Percentiles rank a stretch among this genome's conserved stretches.
phyloP scores from a whole-genome alignment of 2,329 filamentous ascomycete genomes.

The Sclerotiophoma versabilis region DNA sequence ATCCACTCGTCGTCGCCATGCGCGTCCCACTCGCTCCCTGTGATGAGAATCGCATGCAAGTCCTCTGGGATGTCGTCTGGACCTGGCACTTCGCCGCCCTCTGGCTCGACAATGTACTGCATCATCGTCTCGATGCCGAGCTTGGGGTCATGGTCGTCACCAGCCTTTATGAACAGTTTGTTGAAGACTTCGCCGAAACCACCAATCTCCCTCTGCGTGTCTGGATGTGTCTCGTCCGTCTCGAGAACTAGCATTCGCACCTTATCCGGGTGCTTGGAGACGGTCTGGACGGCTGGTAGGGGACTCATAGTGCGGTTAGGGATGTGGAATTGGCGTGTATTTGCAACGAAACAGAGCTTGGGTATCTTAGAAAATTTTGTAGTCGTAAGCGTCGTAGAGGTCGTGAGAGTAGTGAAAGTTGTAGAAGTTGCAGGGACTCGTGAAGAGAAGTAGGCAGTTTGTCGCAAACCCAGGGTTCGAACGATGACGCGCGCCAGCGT shows the following conservation, averaged over 20 bases:
- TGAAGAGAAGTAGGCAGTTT: neutral
- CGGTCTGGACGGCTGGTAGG: conserved; percentile 29
- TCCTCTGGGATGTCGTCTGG: conserved; percentile 56
- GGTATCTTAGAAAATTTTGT: neutral
- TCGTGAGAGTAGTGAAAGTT: neutral
- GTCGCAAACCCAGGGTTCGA: conserved; percentile 12
- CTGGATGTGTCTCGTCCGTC: conserved; percentile 63
- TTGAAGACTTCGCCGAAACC: conserved; percentile 64
- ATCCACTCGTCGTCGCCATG: conserved; percentile 57
- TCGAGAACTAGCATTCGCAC: conserved; percentile 63
- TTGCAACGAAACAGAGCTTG: neutral
- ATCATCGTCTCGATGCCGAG: conserved; percentile 63
- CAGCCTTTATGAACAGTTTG: conserved; percentile 59
- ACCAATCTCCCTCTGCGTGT: conserved; percentile 59
- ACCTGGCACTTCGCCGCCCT: conserved; percentile 53
- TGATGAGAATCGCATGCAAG: conserved; percentile 55
- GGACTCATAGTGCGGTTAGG: conserved; percentile 31
- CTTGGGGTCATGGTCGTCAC: conserved; percentile 60
- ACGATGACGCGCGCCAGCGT: conserved; percentile 21
- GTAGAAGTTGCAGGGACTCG: neutral
- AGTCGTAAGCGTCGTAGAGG: neutral
- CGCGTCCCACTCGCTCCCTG: conserved; percentile 57
- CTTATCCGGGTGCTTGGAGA: conserved; percentile 38
- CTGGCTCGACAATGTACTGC: conserved; percentile 59
- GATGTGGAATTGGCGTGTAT: neutral